A percentile compares a stretch with the other conserved stretches of the same genome.
These are phyloP conservation scores for Diplocarpon rosae DNA, from an alignment of 2,329 filamentous ascomycete genomes.

Conservation along the genomic window DNA sequence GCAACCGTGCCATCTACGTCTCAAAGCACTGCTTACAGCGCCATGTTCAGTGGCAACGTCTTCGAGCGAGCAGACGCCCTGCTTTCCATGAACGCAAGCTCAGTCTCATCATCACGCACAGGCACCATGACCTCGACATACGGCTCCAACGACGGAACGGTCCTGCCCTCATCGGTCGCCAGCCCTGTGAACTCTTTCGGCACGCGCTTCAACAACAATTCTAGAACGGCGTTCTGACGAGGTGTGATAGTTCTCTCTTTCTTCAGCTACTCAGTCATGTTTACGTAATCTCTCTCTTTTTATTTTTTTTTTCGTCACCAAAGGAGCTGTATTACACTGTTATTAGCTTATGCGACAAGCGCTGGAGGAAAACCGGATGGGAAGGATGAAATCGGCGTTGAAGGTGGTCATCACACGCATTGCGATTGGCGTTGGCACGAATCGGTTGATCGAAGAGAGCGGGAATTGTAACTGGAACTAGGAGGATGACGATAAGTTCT, in stretches of 20 bases:
- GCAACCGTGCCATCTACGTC: slow-evolving; percentile 73
- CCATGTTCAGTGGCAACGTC: slow-evolving; percentile 24
- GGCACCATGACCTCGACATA: slow-evolving; percentile 26
- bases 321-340: neutral
- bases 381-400: neutral
- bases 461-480: neutral
- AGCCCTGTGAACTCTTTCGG: slow-evolving; percentile 22
- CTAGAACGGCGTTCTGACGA: slow-evolving; percentile 20
- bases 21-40: slow-evolving; percentile 22
- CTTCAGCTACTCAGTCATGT: neutral
- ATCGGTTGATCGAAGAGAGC: neutral
- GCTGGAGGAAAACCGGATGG: neutral
- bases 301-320: neutral
- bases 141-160: slow-evolving; percentile 19
- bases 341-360: neutral
- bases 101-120: slow-evolving; percentile 20
- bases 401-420: slow-evolving; percentile 2
- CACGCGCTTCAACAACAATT: slow-evolving; percentile 21
- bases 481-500: slow-evolving; percentile 1
- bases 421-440: neutral
- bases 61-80: slow-evolving; percentile 26
- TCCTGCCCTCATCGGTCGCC: slow-evolving; percentile 20
- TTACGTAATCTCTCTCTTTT: slow-evolving; percentile 1
- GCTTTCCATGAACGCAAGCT: slow-evolving; percentile 19
- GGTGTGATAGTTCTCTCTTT: neutral